Evolutionary conservation across 768 basidiomycete species (phyloP).

Genomic region (Sporobolomyces phaffii): DNA sequence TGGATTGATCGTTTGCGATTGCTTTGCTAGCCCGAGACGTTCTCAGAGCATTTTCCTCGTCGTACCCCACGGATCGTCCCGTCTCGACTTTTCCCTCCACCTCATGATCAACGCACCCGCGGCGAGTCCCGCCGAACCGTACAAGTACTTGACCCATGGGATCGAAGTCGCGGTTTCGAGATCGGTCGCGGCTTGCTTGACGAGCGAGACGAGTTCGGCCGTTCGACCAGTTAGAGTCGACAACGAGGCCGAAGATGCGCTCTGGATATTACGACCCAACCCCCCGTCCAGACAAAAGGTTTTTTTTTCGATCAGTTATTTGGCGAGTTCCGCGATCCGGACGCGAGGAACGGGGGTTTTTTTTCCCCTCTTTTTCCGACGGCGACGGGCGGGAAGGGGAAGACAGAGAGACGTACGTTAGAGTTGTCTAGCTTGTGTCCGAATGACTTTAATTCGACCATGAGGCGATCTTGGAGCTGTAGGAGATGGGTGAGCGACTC

Average conservation of each 20-base stretch:
- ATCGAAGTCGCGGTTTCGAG: slow-evolving; percentile 11
- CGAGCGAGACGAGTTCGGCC: slow-evolving; percentile 8
- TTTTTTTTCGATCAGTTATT: background rate
- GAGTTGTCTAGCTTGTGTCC: slow-evolving; percentile 24
- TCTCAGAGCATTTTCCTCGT: slow-evolving; percentile 32
- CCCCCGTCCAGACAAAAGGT: background rate
- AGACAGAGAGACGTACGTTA: slow-evolving; percentile 25
- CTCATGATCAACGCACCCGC: background rate
- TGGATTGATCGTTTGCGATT: too few relatives aligned
- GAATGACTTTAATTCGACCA: slow-evolving; percentile 31
- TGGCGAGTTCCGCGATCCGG: too few relatives aligned
- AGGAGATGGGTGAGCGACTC: slow-evolving; percentile 23
- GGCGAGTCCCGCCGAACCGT: background rate
- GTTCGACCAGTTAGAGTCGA: slow-evolving; percentile 21
- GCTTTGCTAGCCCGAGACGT: too few relatives aligned
- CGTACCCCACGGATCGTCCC: slow-evolving; percentile 18
- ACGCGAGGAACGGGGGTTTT: background rate
- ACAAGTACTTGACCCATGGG: background rate
- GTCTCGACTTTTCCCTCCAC: slow-evolving; percentile 15
- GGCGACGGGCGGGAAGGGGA: too few relatives aligned
- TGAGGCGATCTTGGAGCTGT: slow-evolving; percentile 31
- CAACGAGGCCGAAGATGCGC: slow-evolving; percentile 12
- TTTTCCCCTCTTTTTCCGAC: too few relatives aligned
- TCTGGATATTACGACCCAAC: background rate
- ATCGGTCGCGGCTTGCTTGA: slow-evolving; percentile 5